A percentile compares a stretch with the other conserved stretches of the same genome.
Evolutionary conservation across 2,329 filamentous ascomycete genomes (phyloP).

Genomic region (Calonectria crousiana): DNA sequence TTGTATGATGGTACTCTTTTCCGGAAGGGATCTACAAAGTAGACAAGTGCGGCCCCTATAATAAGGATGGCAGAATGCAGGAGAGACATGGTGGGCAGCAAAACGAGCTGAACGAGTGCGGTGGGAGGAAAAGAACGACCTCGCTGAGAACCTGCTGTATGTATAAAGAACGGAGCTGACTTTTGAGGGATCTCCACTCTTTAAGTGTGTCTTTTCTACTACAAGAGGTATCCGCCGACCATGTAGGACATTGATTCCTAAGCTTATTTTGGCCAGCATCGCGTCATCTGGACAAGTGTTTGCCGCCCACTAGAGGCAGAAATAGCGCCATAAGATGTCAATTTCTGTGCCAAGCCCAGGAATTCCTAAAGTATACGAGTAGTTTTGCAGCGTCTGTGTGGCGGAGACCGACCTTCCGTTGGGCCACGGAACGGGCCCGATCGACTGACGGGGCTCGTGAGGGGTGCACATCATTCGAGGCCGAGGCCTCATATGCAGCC

Average conservation of each 20-base stretch:
- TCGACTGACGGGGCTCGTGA: background rate
- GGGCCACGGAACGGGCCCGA: constrained; percentile 13
- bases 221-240: no score
- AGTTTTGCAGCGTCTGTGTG: background rate
- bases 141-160: background rate
- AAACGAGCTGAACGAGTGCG: background rate
- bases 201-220: background rate
- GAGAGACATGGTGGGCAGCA: background rate
- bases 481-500: background rate
- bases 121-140: background rate
- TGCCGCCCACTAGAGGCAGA: background rate
- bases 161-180: background rate
- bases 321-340: background rate
- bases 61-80: constrained; percentile 10
- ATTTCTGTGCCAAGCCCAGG: background rate
- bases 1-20: constrained; percentile 15
- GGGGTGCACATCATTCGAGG: background rate
- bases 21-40: background rate
- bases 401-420: constrained; percentile 14
- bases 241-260: background rate
- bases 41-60: background rate
- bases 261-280: background rate
- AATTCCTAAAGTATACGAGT: background rate
- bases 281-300: background rate
- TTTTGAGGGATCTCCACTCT: background rate